These are phyloP conservation scores for Dioszegia aurantiaca DNA, from an alignment of 768 basidiomycete species.

Conservation along the genomic window DNA sequence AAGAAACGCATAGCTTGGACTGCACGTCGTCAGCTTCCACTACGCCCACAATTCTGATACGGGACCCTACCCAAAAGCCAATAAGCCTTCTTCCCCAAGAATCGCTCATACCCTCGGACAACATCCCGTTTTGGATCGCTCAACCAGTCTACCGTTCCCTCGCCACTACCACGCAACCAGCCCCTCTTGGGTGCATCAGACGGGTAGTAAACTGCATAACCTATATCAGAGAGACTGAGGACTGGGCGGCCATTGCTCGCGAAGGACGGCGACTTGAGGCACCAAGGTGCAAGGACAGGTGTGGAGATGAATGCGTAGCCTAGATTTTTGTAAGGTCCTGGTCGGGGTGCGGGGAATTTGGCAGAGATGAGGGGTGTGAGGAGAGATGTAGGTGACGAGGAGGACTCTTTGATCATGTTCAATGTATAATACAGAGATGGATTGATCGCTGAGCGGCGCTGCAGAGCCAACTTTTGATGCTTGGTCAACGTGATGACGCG, in stretches of 20 bases:
- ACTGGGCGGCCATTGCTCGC: constrained; percentile 12
- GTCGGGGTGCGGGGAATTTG: constrained; percentile 22
- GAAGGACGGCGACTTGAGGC: constrained; percentile 19
- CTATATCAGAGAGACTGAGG: constrained; percentile 22
- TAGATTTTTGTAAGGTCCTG: constrained; percentile 25
- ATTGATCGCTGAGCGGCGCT: too few relatives aligned
- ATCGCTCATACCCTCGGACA: constrained; percentile 35
- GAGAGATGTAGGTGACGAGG: not conserved
- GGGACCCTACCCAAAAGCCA: constrained; percentile 3
- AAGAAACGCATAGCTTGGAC: constrained; percentile 22
- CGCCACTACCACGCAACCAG: constrained; percentile 9
- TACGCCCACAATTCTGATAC: too few relatives aligned
- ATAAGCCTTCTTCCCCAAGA: constrained; percentile 23
- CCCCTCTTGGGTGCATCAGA: not conserved
- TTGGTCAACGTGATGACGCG: too few relatives aligned
- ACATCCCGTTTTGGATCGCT: constrained; percentile 28
- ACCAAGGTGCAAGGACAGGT: constrained; percentile 17
- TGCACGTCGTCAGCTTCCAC: constrained; percentile 11
- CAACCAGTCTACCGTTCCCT: constrained; percentile 27
- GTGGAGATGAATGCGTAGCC: constrained; percentile 30
- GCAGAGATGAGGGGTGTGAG: constrained; percentile 27
- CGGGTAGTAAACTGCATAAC: constrained; percentile 39
- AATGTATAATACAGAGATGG: too few relatives aligned
- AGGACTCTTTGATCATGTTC: too few relatives aligned
- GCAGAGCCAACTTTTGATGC: too few relatives aligned